Evolutionary conservation across 31 red algal species (phyloP), one percentile per base, ranked within the genome.

Genomic region (Endocladia muricata): DNA sequence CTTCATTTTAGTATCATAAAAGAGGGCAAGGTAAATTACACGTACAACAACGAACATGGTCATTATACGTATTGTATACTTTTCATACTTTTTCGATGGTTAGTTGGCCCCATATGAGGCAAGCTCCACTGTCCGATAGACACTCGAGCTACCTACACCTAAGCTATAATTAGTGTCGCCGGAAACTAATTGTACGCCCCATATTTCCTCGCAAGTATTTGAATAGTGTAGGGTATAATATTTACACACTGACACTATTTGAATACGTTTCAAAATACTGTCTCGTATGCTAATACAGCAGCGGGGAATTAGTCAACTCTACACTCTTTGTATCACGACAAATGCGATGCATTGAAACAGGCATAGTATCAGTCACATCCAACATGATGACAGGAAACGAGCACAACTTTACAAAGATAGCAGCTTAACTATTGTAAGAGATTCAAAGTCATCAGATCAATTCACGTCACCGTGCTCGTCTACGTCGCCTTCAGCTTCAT

Each of bases 131-230:
- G n/a, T n/a, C n/a, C n/a, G n/a, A n/a, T n/a, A n/a, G n/a, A n/a
- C n/a, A n/a, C n/a, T n/a, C n/a, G n/a, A 8, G 8, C 8, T 19
- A 49, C 44, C 44, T 49, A 49, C 19, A n/a, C n/a, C n/a, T n/a
- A n/a, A 49, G 44, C 28, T 70, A 15, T 41, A 70, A 70, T 42
- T 70, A 70, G 65, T 70, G 65, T 70, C 65, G 25, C 65, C 38
- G 28, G 23, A 37, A 25, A 70, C 8, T 70, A 70, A 42, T 37
- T 70, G 31, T 42, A n/a, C 8, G 7, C 31, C 13, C 15, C 9
- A 28, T n/a, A 42, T 70, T 70, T 37, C 38, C 35, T 5, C 31
- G 36, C 31, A 42, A 41, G 17, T 70, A 7, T 63, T 63, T 28
- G 28, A 63, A 42, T 70, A 70, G 38, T 70, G 65, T 42, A 70